Percentiles rank a stretch among this genome's conserved stretches.
Conservation (phyloP, 2,329 filamentous ascomycete species). For the Colletotrichum horii region DNA sequence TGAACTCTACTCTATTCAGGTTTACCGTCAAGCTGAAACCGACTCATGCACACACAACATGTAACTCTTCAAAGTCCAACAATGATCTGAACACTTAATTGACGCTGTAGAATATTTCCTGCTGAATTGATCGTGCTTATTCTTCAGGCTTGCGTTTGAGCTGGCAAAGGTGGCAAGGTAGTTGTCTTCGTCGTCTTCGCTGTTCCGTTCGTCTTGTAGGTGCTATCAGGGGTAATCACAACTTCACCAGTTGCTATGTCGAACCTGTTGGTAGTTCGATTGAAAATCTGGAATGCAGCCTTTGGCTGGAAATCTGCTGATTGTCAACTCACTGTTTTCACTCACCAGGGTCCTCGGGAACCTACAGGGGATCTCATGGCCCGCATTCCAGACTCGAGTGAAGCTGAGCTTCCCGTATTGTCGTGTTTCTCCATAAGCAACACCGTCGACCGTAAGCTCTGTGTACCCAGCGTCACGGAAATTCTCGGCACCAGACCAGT, state of each 20-base stretch:
- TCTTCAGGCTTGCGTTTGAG: not conserved
- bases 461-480: slow-evolving; percentile 70
- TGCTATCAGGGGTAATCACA: not conserved
- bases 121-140: not conserved
- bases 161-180: not conserved
- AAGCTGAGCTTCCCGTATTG: slow-evolving; percentile 70
- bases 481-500: slow-evolving; percentile 60
- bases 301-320: slow-evolving; percentile 49
- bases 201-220: not conserved
- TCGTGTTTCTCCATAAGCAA: slow-evolving; percentile 67
- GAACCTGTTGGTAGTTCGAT: slow-evolving; percentile 50
- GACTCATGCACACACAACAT: not conserved
- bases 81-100: too few relatives aligned
- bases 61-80: not conserved
- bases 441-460: slow-evolving; percentile 62
- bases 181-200: not conserved
- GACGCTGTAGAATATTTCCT: too few relatives aligned
- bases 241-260: slow-evolving; percentile 51
- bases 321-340: slow-evolving; percentile 5
- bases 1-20: fast-evolving
- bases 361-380: slow-evolving; percentile 39
- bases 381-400: slow-evolving; percentile 59
- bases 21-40: not conserved
- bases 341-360: fast-evolving
- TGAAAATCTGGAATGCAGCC: slow-evolving; percentile 51